These are phyloP conservation scores for Podosphaera xanthii DNA, from an alignment of 2,329 filamentous ascomycete genomes.

Conservation along the genomic window DNA sequence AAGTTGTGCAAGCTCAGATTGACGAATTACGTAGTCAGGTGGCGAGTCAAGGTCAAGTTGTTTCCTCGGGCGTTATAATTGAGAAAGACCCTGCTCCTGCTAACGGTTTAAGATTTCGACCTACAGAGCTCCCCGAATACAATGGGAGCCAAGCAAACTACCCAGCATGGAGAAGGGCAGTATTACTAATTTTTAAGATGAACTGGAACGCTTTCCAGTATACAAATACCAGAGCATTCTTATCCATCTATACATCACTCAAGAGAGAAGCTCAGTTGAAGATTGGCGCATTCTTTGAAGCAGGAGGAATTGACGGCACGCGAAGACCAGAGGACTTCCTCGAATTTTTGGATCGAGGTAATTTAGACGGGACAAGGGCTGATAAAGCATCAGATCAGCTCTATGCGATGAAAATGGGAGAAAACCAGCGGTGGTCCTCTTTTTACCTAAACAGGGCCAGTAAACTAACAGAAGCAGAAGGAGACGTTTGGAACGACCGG, in stretches of 20 bases:
- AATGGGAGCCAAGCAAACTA: too few species aligned
- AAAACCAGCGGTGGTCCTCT: background rate
- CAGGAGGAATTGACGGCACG: background rate
- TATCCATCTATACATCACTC: background rate
- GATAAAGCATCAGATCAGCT: background rate
- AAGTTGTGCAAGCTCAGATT: too few species aligned
- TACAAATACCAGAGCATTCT: background rate
- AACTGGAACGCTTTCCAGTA: background rate
- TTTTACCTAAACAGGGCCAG: background rate
- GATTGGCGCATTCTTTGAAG: background rate
- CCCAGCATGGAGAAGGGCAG: too few species aligned
- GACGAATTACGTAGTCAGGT: too few species aligned
- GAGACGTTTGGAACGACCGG: too few species aligned
- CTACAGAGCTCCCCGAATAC: too few species aligned
- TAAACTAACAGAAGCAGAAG: background rate
- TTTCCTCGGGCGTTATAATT: too few species aligned
- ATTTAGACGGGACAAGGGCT: background rate
- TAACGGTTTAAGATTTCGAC: too few species aligned
- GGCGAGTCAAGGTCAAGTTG: too few species aligned
- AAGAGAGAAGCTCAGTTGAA: background rate
- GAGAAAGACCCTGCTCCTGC: too few species aligned
- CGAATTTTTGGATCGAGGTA: background rate
- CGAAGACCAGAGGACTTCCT: background rate
- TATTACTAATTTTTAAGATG: background rate
- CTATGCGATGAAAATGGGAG: background rate